Evolutionary conservation across 306 rosid species (phyloP), one percentile per base, ranked within the genome.

Genomic region (Prunus salicina): DNA sequence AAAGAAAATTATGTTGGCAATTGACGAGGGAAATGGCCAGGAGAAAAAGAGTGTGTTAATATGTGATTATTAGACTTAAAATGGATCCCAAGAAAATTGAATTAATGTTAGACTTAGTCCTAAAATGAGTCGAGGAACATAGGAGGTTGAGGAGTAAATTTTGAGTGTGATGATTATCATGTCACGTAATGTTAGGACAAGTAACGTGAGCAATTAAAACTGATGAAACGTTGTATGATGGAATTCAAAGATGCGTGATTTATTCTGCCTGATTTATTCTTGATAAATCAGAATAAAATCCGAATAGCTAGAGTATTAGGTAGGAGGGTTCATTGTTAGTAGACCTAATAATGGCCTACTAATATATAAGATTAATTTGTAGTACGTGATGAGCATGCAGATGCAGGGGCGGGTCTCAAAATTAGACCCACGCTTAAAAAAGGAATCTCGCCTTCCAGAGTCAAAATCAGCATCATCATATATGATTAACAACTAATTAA

Each of bases 351-450:
- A 90, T 85, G 58, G 47, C 30, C 50, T 77, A 72, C 80, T 61
- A 72, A 74, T 71, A 80, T 77, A 75, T 25, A 64, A 45, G 67
- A 76, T 53, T 86, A 69, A 65, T 38, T 77, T 68, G 64, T 68
- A 83, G 75, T 82, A 84, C 89, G 89, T 82, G 90, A 71, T 2
- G 80, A 82, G 86, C 93, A 87, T 88, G 84, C 79, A 86, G 69
- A 60, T 45, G 82, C 85, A 85, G 76, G 77, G 81, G 63, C 49
- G 50, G 85, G 80, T 67, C 67, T 61, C 67, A 28, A 72, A 57
- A 11, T 57, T 38, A 38, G 43, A 38, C 43, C 43, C 43, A 38
- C 43, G 7, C 63, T 57, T 61, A 28, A 61, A 56, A 27, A 60
- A 60, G 75, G 64, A 72, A 56, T 72, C 53, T 56, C 38, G 12